These are phyloP conservation scores for Mallotus nudiflorus DNA, from an alignment of 345 rosid genomes.

Conservation along the genomic window DNA sequence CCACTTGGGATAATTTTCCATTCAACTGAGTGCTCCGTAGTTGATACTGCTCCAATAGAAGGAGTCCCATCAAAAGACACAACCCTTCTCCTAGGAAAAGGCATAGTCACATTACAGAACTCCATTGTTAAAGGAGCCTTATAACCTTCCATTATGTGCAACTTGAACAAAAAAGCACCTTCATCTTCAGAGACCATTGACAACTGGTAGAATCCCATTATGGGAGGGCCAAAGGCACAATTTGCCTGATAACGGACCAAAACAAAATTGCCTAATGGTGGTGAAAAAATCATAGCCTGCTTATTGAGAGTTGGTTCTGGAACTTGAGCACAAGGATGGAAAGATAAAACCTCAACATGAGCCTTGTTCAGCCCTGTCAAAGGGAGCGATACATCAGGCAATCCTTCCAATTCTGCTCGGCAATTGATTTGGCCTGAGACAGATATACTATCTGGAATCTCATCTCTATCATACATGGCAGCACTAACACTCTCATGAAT, in stretches of 20 bases:
- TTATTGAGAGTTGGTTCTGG: conserved; percentile 80
- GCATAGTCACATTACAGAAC: conserved; percentile 86
- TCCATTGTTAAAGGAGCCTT: conserved; percentile 84
- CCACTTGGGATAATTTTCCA: conserved; percentile 83
- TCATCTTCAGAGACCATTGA: conserved; percentile 98
- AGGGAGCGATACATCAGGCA: conserved; percentile 92
- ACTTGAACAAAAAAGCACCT: conserved; percentile 90
- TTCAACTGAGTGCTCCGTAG: conserved; percentile 81
- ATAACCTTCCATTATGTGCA: conserved; percentile 83
- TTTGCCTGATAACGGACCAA: conserved; percentile 79
- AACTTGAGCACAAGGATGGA: conserved; percentile 88
- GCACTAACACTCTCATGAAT: conserved; percentile 74
- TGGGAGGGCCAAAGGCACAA: conserved; percentile 77
- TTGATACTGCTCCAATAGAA: conserved; percentile 74
- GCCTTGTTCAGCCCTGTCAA: conserved; percentile 62
- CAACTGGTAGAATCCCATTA: conserved; percentile 88
- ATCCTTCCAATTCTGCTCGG: conserved; percentile 84
- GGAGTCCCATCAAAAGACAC: conserved; percentile 84
- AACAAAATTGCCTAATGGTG: conserved; percentile 81
- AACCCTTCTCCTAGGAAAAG: conserved; percentile 83
- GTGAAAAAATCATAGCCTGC: conserved; percentile 83
- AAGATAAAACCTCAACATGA: conserved; percentile 72
- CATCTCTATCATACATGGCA: conserved; percentile 88
- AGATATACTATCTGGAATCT: conserved; percentile 81
- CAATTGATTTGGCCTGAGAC: conserved; percentile 91